Conservation (phyloP, 495 filamentous ascomycete genomes). For the Aspergillus affinis region DNA sequence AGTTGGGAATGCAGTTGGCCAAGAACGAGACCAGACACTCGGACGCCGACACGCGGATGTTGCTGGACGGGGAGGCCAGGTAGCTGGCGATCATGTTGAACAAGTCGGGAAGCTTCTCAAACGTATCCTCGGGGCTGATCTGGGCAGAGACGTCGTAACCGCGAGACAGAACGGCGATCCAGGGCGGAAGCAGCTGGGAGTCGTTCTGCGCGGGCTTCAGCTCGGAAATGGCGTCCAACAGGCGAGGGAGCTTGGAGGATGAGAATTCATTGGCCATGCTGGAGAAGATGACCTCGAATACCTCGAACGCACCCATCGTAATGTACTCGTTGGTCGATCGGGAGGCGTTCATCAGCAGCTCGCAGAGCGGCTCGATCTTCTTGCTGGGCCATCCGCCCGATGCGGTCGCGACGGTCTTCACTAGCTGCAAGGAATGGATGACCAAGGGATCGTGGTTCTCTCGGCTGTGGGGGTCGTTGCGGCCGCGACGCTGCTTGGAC, state of each 20-base stretch:
- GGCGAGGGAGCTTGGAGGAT: conserved; percentile 81
- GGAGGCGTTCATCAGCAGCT: conserved; percentile 82
- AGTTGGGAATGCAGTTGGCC: conserved; percentile 78
- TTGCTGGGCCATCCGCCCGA: conserved; percentile 96
- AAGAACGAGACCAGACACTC: conserved; percentile 93
- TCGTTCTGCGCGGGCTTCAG: conserved; percentile 87
- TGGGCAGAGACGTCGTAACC: conserved; percentile 93
- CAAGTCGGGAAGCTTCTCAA: conserved; percentile 78
- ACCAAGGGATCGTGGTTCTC: conserved; percentile 74
- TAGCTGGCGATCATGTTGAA: conserved; percentile 76
- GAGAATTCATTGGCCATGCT: conserved; percentile 84
- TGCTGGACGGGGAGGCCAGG: conserved; percentile 81
- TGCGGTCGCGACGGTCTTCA: conserved; percentile 80
- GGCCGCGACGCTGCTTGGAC: conserved; percentile 61
- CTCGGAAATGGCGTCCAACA: conserved; percentile 85
- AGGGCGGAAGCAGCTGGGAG: conserved; percentile 87
- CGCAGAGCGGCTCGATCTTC: conserved; percentile 89
- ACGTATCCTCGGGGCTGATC: conserved; percentile 80
- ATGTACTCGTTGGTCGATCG: conserved; percentile 88
- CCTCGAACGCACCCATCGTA: conserved; percentile 91
- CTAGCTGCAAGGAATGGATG: conserved; percentile 86
- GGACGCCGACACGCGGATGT: conserved; percentile 88
- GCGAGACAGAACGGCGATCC: conserved; percentile 92
- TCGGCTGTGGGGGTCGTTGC: conserved; percentile 38
- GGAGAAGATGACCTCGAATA: conserved; percentile 94